Conservation (phyloP, 331 rosid genomes). For the Saraca asoca region DNA sequence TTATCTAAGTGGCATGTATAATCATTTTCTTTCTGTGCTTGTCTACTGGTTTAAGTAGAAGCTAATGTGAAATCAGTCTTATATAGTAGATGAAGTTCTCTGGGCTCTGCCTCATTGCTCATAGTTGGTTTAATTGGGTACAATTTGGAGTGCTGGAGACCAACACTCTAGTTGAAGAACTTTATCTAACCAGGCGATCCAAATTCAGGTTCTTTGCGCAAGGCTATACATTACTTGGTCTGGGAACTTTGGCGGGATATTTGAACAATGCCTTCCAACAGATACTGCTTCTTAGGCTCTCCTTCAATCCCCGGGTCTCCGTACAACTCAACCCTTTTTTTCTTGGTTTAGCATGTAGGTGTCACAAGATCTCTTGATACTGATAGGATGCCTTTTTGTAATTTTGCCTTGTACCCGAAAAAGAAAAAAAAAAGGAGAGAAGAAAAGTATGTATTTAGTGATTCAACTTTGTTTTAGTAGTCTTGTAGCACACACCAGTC, state of each 20-base stretch:
- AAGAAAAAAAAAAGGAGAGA: too few relatives aligned
- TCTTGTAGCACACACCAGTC: too few relatives aligned
- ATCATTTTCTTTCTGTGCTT: not conserved
- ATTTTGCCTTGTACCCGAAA: not conserved
- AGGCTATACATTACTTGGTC: not conserved
- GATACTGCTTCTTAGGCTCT: not conserved
- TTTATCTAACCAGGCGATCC: not conserved
- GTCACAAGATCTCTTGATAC: not conserved
- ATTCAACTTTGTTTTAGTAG: not conserved
- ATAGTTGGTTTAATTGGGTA: not conserved
- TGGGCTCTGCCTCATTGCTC: conserved; percentile 4
- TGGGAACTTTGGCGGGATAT: conserved; percentile 4
- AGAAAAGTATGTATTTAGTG: not conserved
- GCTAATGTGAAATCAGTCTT: too few relatives aligned
- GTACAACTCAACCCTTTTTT: conserved; percentile 20
- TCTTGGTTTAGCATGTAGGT: not conserved
- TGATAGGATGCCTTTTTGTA: not conserved
- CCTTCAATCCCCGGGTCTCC: not conserved
- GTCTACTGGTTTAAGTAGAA: too few relatives aligned
- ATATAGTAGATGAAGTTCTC: not conserved
- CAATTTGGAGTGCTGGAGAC: not conserved
- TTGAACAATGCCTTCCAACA: conserved; percentile 18
- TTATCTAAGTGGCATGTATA: not conserved
- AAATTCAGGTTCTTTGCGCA: conserved; percentile 24
- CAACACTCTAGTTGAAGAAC: not conserved